Conservation (phyloP, 2,329 filamentous ascomycete species). For the Boeremia exigua region DNA sequence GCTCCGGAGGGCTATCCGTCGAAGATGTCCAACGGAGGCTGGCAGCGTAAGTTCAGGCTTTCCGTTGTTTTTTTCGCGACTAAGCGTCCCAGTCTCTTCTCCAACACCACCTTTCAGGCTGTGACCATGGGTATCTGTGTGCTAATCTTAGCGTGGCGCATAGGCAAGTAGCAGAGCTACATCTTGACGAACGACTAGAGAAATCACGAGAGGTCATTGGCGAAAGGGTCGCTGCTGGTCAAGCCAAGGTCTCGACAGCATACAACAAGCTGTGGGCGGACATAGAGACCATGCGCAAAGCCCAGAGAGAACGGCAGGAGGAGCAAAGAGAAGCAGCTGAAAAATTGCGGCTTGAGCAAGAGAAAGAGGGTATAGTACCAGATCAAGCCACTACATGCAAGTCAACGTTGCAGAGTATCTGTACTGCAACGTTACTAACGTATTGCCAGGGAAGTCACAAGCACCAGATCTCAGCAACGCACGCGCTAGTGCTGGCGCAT, state of each 20-base stretch:
- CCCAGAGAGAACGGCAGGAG: constrained; percentile 69
- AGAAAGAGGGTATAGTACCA: constrained; percentile 28
- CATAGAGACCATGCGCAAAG: constrained; percentile 80
- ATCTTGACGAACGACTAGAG: constrained; percentile 88
- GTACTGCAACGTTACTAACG: constrained; percentile 3
- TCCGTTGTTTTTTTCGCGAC: constrained; percentile 27
- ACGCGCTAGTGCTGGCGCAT: constrained; percentile 64
- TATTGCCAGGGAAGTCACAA: constrained; percentile 34
- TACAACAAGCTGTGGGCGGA: constrained; percentile 91
- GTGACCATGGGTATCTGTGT: constrained; percentile 40
- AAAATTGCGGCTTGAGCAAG: constrained; percentile 14
- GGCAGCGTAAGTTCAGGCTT: constrained; percentile 61
- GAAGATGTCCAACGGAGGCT: constrained; percentile 93
- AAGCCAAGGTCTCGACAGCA: constrained; percentile 84
- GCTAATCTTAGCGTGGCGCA: constrained; percentile 46
- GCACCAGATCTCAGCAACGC: constrained; percentile 49
- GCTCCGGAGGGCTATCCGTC: constrained; percentile 87
- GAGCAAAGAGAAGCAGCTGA: constrained; percentile 56
- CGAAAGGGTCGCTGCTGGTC: constrained; percentile 86
- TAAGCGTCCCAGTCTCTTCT: constrained; percentile 41
- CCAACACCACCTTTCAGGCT: constrained; percentile 37
- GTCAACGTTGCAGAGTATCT: background rate
- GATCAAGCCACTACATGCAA: constrained; percentile 32
- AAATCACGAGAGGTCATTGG: constrained; percentile 83
- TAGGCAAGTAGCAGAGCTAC: constrained; percentile 85